Conservation (phyloP, 164 flowering plant genomes). For the Buxus sempervirens region DNA sequence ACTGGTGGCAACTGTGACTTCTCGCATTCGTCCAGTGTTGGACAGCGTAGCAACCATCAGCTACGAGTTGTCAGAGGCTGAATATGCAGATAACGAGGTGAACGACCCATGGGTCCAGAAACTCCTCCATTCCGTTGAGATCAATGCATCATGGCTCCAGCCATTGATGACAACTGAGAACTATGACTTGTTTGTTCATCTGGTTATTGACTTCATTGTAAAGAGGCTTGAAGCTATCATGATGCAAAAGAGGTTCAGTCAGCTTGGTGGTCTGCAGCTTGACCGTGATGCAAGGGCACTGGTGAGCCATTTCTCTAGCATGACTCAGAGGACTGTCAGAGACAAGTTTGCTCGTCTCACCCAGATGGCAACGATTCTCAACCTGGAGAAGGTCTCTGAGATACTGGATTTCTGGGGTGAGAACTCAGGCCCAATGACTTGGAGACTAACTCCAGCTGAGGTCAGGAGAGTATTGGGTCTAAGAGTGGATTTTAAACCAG, state of each 20-base stretch:
- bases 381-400: slow-evolving; percentile 93
- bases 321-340: slow-evolving; percentile 93
- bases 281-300: slow-evolving; percentile 82
- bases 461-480: slow-evolving; percentile 87
- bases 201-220: slow-evolving; percentile 75
- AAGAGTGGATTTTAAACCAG: slow-evolving; percentile 90
- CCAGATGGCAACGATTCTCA: slow-evolving; percentile 96
- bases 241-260: slow-evolving; percentile 97
- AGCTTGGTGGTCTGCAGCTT: slow-evolving; percentile 92
- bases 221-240: slow-evolving; percentile 94
- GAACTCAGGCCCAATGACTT: slow-evolving; percentile 97
- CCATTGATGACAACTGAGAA: slow-evolving; percentile 80
- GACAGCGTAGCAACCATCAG: slow-evolving; percentile 78
- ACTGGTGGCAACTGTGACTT: slow-evolving; percentile 70
- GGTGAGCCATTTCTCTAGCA: slow-evolving; percentile 85
- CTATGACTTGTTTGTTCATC: slow-evolving; percentile 75
- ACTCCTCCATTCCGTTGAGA: slow-evolving; percentile 87
- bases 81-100: slow-evolving; percentile 91
- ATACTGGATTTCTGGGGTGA: slow-evolving; percentile 99
- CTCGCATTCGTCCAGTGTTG: slow-evolving; percentile 74
- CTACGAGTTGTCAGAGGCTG: slow-evolving; percentile 87
- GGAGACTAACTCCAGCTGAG: slow-evolving; percentile 98
- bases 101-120: slow-evolving; percentile 98
- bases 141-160: slow-evolving; percentile 84
- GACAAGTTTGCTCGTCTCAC: slow-evolving; percentile 96